These are phyloP conservation scores for Termitomyces sp. DNA, from an alignment of 768 basidiomycete species.

Conservation along the genomic window DNA sequence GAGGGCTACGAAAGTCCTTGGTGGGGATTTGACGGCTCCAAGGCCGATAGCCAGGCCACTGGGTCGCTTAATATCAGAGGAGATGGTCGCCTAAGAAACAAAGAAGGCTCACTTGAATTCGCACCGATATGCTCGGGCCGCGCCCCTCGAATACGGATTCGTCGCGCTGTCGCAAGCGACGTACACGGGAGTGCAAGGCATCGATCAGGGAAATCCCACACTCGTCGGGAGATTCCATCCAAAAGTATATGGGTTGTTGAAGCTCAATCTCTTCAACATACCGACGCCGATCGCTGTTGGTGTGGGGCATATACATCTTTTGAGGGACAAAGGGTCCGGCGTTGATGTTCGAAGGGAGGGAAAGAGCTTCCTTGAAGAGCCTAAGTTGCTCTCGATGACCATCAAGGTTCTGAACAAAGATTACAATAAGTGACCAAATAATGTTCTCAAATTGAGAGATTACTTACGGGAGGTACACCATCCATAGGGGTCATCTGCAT, in stretches of 20 bases:
- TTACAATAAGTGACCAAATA: neutral
- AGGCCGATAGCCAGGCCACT: constrained; percentile 81
- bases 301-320: constrained; percentile 71
- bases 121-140: constrained; percentile 79
- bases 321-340: constrained; percentile 65
- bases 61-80: constrained; percentile 9
- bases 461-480: constrained; percentile 5
- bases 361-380: constrained; percentile 42
- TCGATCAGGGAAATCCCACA: constrained; percentile 65
- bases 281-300: constrained; percentile 71
- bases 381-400: constrained; percentile 44
- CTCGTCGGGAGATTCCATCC: constrained; percentile 48
- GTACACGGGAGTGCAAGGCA: constrained; percentile 59
- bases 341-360: constrained; percentile 32
- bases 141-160: constrained; percentile 68
- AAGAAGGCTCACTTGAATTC: constrained; percentile 56
- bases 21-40: constrained; percentile 86
- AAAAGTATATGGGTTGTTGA: constrained; percentile 65
- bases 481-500: neutral
- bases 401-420: constrained; percentile 27
- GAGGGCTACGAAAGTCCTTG: constrained; percentile 76
- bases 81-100: constrained; percentile 6
- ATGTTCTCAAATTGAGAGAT: neutral
- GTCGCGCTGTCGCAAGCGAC: constrained; percentile 54
- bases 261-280: constrained; percentile 72